Evolutionary conservation across 1,139 yeast genomes (phyloP).

Genomic region (Taphrina communis): DNA sequence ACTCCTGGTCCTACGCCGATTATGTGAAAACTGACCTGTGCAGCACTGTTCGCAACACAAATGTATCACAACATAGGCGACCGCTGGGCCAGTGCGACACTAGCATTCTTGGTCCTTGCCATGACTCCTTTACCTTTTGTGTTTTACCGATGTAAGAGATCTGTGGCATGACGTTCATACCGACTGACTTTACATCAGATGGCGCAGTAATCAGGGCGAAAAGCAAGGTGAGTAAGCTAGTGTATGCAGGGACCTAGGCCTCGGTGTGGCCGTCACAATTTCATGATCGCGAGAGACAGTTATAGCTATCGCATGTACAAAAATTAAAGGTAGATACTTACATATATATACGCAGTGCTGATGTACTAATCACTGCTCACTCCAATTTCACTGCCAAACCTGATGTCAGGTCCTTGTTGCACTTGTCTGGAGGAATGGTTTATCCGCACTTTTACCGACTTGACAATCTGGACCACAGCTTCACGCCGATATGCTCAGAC

Average conservation of each 20-base stretch:
- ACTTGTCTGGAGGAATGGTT: not conserved
- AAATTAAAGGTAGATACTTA: no score
- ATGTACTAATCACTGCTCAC: no score
- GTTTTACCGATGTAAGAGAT: constrained; percentile 53
- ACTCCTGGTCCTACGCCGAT: constrained; percentile 45
- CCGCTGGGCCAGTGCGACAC: constrained; percentile 77
- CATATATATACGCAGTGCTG: no score
- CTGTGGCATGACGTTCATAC: no score
- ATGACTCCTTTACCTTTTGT: constrained; percentile 72
- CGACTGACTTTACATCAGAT: not conserved
- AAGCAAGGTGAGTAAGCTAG: constrained; percentile 7
- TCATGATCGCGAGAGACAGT: no score
- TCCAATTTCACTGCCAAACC: no score
- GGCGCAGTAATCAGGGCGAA: constrained; percentile 5
- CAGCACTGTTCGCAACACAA: constrained; percentile 14
- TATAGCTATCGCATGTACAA: no score
- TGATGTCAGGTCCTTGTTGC: no score
- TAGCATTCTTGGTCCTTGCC: constrained; percentile 67
- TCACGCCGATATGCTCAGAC: not conserved
- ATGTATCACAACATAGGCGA: constrained; percentile 74
- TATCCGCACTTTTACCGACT: not conserved
- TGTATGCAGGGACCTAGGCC: not conserved
- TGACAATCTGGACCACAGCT: no score
- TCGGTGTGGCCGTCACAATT: no score
- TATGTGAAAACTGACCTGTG: not conserved